These are phyloP conservation scores for Voacanga thouarsii DNA, from an alignment of 257 asterid species.

Conservation along the genomic window DNA sequence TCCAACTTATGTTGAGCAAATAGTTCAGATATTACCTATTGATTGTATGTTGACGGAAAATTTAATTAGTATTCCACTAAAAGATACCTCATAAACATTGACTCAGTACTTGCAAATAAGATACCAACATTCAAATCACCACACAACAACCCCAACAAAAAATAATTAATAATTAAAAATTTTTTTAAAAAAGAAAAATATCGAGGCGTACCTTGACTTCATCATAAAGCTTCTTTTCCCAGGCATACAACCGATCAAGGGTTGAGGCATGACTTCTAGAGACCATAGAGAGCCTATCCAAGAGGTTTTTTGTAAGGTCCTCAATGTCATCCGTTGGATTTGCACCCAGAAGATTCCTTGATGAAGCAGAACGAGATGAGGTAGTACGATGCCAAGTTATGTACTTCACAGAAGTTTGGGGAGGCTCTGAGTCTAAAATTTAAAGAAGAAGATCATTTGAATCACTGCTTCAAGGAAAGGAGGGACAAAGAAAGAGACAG, in stretches of 20 bases:
- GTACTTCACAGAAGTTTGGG: constrained; percentile 72
- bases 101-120: neutral
- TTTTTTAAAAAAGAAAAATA: neutral
- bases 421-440: constrained; percentile 51
- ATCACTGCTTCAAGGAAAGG: neutral
- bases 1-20: neutral
- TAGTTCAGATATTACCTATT: neutral
- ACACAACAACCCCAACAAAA: neutral
- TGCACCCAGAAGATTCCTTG: constrained; percentile 62
- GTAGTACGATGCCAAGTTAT: constrained; percentile 91
- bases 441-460: constrained; percentile 15
- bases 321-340: constrained; percentile 49
- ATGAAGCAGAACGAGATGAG: constrained; percentile 83
- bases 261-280: constrained; percentile 98
- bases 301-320: constrained; percentile 51
- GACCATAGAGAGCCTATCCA: constrained; percentile 75
- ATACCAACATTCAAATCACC: neutral
- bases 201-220: constrained; percentile 79
- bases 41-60: neutral
- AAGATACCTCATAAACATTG: neutral
- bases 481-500: neutral
- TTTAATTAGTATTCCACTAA: neutral
- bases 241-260: constrained; percentile 85
- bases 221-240: constrained; percentile 97
- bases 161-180: neutral